Percentiles rank a stretch among this genome's conserved stretches.
Conservation (phyloP, 208 protist genomes). For the Leishmania tropica region DNA sequence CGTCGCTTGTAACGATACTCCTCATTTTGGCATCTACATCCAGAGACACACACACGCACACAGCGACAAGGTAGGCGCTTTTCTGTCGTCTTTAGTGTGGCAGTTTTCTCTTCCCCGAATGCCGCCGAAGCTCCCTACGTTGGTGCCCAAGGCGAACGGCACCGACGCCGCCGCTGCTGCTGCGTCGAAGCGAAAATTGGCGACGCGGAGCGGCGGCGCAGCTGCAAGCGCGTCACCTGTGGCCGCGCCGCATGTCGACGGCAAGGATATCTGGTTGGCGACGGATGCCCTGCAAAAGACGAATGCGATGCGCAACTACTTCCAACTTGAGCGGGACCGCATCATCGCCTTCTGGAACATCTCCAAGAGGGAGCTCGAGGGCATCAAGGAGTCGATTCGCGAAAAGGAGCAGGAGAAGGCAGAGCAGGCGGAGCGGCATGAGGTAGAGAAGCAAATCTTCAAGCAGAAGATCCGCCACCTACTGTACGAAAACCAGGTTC, state of each 20-base stretch:
- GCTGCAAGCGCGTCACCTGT: slow-evolving; percentile 18
- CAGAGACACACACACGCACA: not conserved
- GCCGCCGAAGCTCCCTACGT: slow-evolving; percentile 54
- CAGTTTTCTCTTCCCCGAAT: slow-evolving; percentile 20
- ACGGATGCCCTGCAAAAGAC: slow-evolving; percentile 94
- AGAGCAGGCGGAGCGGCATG: slow-evolving; percentile 93
- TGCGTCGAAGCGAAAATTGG: slow-evolving; percentile 30
- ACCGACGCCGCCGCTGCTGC: too few species aligned
- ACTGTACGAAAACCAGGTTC: slow-evolving; percentile 96
- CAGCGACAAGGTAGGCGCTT: not conserved
- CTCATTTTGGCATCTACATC: not conserved
- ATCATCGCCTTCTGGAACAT: slow-evolving; percentile 97
- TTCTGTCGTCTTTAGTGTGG: not conserved
- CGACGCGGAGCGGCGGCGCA: slow-evolving; percentile 1
- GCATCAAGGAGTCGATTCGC: slow-evolving; percentile 71
- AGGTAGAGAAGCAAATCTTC: slow-evolving; percentile 96
- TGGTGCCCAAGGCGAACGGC: too few species aligned
- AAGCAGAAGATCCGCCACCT: slow-evolving; percentile 98
- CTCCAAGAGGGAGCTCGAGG: slow-evolving; percentile 93
- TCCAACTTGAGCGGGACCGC: slow-evolving; percentile 97
- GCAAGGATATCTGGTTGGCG: slow-evolving; percentile 83
- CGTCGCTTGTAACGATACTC: too few species aligned
- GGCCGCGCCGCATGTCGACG: slow-evolving; percentile 47
- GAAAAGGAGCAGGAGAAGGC: slow-evolving; percentile 94
- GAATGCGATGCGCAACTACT: slow-evolving; percentile 96